Evolutionary conservation across 2,329 filamentous ascomycete species (phyloP), one percentile per base, ranked within the genome.

Genomic region (Ophiostoma montium): DNA sequence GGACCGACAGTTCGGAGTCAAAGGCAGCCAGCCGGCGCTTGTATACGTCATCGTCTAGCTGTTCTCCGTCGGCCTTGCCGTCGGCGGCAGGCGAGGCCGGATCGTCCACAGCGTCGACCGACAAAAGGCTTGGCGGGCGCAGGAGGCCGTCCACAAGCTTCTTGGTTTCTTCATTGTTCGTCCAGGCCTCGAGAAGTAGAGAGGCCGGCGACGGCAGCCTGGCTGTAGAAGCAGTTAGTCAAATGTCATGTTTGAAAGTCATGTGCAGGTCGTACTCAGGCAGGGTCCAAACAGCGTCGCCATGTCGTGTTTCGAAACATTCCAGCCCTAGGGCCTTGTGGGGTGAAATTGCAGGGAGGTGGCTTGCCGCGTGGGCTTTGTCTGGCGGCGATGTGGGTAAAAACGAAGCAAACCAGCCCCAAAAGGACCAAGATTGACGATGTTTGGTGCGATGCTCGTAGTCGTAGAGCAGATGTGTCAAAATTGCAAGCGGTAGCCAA

Each of bases 171-270:
- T 46, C 15, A 35, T 51, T 35, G 43, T 30, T 51, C 1, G 50
- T 53, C 55, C 55, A 56, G 15, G 49, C 55, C 32, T 56, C 53
- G 4, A 55, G 49, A 1, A 56, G 52, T 5, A 39, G 23, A 1
- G 52, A 36, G 2, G 53, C 48, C 1, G 52, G 53, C 2, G 53
- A 54, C 0, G 55, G 53, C 3, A 52, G 41, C 4, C 47, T 45
- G 12, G 39, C 55, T 56, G 47, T 19, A 12, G 12, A 5, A 5
- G 27, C 9, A 15, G 27, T 15, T 21, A 41, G 39, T 35, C 3
- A 13, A 35, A 16, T 30, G 38, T 23, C 3, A 42, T 21, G 15
- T 31, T 36, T 27, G 11, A 46, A 19, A 2, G 35, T 18, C 10
- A 15, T 18, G 12, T 10, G 8, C 8, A 39, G 38, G 7, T 11